Conservation (phyloP, 176 grass and related monocot species). For the Triticum timopheevii region DNA sequence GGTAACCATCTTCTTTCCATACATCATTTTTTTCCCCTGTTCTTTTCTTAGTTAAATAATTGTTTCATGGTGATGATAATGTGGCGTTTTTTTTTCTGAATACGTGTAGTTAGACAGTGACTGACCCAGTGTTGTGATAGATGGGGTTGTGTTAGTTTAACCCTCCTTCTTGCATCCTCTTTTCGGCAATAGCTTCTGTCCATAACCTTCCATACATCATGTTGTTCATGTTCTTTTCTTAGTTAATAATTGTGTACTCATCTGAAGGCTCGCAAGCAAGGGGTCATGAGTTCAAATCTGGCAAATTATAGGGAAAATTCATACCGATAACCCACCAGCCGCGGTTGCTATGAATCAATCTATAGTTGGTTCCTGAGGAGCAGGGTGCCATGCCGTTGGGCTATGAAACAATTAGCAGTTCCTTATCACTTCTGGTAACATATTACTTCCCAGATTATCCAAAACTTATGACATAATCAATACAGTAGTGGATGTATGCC, state of each 20-base stretch:
- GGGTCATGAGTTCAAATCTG: not conserved
- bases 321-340: not conserved
- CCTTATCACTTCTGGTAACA: not conserved
- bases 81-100: not conserved
- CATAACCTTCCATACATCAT: too few species aligned
- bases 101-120: not conserved
- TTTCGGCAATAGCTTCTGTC: not conserved
- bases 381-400: not conserved
- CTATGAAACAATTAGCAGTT: not conserved
- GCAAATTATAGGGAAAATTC: not conserved
- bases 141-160: not conserved
- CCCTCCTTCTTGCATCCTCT: not conserved
- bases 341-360: not conserved
- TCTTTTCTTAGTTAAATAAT: not conserved
- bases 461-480: not conserved
- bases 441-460: not conserved
- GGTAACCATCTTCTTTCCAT: conserved; percentile 21
- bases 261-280: not conserved
- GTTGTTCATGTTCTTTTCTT: too few species aligned
- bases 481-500: not conserved
- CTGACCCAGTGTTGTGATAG: too few species aligned
- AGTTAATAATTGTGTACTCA: not conserved
- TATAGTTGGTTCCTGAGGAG: not conserved
- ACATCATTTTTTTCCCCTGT: not conserved
- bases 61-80: not conserved